Base-by-base conservation (phyloP, 495 filamentous ascomycete genomes). In the Podospora comata region DNA sequence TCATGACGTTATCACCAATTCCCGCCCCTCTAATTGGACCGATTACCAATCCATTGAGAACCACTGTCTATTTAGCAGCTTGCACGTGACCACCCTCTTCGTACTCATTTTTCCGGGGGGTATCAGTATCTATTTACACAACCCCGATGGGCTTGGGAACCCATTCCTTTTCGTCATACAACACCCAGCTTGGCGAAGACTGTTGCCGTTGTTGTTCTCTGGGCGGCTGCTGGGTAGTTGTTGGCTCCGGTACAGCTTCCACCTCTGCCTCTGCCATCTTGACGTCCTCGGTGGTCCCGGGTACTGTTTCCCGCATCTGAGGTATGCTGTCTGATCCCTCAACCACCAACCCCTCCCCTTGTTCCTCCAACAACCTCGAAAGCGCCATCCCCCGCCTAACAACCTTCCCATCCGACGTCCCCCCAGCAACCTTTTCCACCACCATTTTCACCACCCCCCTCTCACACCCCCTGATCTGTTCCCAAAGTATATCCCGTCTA, bases 81-180 rank as follows among this genome's bases (percentile, higher is more conserved):
- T 16, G 67, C 69, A 71, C 69, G 62, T 71, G 69, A 67, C 65
- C 57, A 65, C 69, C 66, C 34, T 55, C 15, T 48, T 62, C 48
- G 19, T n/a, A 44, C 61, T 48, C 58, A 66, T 59, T 30, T 54
- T n/a, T 13, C 13, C 0, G 30, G 13, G 48, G 57, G 58, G 39
- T 5, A 34, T 30, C 5, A 53, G 4, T 26, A 61, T 61, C 18
- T n/a, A 61, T n/a, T 11, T 56, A 85, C 39, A 87, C 79, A 63
- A 86, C 76, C 19, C 87, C 87, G 69, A 90, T 89, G 1, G 87
- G 87, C 73, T 83, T 88, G n/a, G 85, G 84, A 20, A 79, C 77
- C 87, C 87, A 90, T 6, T 75, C 72, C 2, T 85, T 73, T 15
- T 86, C 85, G 64, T 82, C 75, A 74, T 85, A 87, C 64, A 74